These are phyloP conservation scores for Exserohilum turcica DNA, from an alignment of 2,329 filamentous ascomycete species.

Conservation along the genomic window DNA sequence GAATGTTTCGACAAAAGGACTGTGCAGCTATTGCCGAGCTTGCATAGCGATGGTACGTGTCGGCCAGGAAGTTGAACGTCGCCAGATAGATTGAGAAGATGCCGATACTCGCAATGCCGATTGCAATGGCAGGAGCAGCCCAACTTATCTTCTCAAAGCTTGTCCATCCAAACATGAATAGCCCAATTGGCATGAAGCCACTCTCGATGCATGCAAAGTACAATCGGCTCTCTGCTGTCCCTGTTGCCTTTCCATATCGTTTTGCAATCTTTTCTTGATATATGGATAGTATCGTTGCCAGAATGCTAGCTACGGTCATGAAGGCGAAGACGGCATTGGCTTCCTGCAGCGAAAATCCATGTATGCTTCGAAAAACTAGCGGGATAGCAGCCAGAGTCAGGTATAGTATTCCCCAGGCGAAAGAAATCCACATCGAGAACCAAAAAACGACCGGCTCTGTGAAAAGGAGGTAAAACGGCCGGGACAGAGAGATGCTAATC, in stretches of 20 bases:
- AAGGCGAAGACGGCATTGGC: constrained; percentile 74
- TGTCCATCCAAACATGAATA: constrained; percentile 82
- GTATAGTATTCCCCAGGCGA: constrained; percentile 89
- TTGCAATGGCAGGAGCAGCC: constrained; percentile 72
- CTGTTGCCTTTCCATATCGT: constrained; percentile 47
- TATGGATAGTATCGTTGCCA: constrained; percentile 72
- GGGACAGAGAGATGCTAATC: constrained; percentile 73
- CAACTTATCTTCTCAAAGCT: constrained; percentile 67
- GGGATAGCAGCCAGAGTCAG: constrained; percentile 82
- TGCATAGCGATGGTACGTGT: constrained; percentile 83
- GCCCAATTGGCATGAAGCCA: constrained; percentile 74
- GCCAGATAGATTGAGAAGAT: constrained; percentile 80
- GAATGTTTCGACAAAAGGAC: constrained; percentile 81
- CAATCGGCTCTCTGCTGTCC: constrained; percentile 72
- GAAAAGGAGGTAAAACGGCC: constrained; percentile 77
- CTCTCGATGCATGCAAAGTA: constrained; percentile 83
- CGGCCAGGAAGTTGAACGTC: constrained; percentile 91
- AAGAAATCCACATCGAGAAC: constrained; percentile 88
- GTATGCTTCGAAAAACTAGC: constrained; percentile 71
- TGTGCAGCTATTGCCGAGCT: constrained; percentile 86
- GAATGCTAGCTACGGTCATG: constrained; percentile 68
- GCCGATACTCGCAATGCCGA: constrained; percentile 77
- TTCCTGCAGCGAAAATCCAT: constrained; percentile 70
- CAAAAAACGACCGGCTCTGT: constrained; percentile 81
- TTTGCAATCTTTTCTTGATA: constrained; percentile 71